phyloP scores from a whole-genome alignment of 2,329 filamentous ascomycete genomes.

The Cladosporium sphaerospermum region DNA sequence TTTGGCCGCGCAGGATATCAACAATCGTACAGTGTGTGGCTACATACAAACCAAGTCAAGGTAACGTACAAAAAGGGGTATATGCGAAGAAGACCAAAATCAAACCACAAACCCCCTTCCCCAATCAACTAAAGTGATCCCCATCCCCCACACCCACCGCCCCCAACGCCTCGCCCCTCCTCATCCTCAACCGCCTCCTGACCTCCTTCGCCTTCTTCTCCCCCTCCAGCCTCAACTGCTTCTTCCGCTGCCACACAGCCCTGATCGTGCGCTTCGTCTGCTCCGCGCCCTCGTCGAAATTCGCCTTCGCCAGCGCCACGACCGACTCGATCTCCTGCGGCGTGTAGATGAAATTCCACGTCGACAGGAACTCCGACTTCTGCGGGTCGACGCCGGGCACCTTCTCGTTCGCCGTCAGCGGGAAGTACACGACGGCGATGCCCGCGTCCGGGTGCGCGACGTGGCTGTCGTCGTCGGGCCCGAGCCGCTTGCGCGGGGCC shows the following conservation, averaged over 20 bases:
- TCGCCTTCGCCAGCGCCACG: constrained; percentile 73
- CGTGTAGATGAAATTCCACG: constrained; percentile 97
- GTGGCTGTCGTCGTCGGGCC: neutral
- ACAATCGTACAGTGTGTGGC: too few relatives aligned
- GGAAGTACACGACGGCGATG: constrained; percentile 84
- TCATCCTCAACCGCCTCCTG: constrained; percentile 33
- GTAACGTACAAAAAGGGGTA: neutral
- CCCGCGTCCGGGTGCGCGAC: constrained; percentile 58
- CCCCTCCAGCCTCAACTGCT: constrained; percentile 54
- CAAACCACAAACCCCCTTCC: neutral
- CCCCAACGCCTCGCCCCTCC: constrained; percentile 49
- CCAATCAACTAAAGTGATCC: constrained; percentile 57
- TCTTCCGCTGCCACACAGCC: constrained; percentile 91
- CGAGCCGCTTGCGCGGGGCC: constrained; percentile 46
- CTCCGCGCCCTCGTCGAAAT: constrained; percentile 76
- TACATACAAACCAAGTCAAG: neutral
- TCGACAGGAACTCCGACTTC: constrained; percentile 78
- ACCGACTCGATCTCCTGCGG: constrained; percentile 83
- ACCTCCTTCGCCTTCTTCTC: constrained; percentile 38
- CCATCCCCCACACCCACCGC: constrained; percentile 50
- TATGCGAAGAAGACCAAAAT: neutral
- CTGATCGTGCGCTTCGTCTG: constrained; percentile 71
- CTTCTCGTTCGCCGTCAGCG: constrained; percentile 75
- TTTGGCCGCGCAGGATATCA: too few relatives aligned
- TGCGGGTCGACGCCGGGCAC: constrained; percentile 78